A percentile compares a stretch with the other conserved stretches of the same genome.
Evolutionary conservation across 345 rosid species (phyloP).

Genomic region (Eucalyptus paniculata): DNA sequence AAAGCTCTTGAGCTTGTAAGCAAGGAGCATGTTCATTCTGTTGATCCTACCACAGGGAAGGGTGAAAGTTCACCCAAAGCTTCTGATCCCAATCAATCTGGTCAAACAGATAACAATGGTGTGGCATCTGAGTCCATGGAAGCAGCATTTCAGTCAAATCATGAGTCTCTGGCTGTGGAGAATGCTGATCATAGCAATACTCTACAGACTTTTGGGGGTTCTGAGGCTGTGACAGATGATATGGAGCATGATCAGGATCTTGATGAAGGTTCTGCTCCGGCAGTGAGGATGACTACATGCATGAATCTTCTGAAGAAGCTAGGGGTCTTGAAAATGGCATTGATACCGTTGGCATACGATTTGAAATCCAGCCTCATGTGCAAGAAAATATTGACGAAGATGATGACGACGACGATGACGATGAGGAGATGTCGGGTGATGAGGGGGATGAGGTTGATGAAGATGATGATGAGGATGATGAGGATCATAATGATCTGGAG

Average conservation of each 20-base stretch:
- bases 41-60: conserved; percentile 39
- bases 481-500: conserved; percentile 21
- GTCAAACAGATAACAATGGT: conserved; percentile 37
- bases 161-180: conserved; percentile 40
- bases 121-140: conserved; percentile 45
- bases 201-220: conserved; percentile 44
- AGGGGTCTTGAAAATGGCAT: conserved; percentile 67
- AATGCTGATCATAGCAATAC: conserved; percentile 39
- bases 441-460: conserved; percentile 7
- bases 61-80: conserved; percentile 53
- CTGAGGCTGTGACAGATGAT: conserved; percentile 84
- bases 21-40: conserved; percentile 74
- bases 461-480: conserved; percentile 23
- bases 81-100: conserved; percentile 34
- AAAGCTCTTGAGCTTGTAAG: conserved; percentile 90
- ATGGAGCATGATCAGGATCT: conserved; percentile 96
- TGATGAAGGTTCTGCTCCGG: conserved; percentile 57
- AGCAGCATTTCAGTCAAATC: conserved; percentile 40
- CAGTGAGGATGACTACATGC: conserved; percentile 85
- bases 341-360: conserved; percentile 55
- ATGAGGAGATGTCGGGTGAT: conserved; percentile 46
- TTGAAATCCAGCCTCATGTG: conserved; percentile 69
- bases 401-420: conserved; percentile 53
- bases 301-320: conserved; percentile 65
- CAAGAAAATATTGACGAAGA: conserved; percentile 82